A percentile compares a stretch with the other conserved stretches of the same genome.
Conservation (phyloP, 1,284 basidiomycete genomes). For the Ceraceosorus guamensis region DNA sequence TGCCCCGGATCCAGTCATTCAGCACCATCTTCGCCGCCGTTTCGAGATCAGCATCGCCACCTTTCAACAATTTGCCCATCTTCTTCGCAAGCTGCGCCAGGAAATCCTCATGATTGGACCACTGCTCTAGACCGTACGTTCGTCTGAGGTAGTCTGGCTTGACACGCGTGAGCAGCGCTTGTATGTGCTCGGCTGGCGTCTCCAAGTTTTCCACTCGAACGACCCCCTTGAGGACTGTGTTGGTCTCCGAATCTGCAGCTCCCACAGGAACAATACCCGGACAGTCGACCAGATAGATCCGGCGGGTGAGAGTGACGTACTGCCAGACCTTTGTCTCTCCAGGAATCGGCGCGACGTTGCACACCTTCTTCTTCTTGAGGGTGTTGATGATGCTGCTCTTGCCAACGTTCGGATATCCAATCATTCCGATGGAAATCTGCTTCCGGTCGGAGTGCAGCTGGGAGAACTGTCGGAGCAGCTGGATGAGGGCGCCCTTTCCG, state of each 20-base stretch:
- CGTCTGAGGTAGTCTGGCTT: constrained; percentile 85
- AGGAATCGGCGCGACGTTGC: constrained; percentile 90
- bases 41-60: constrained; percentile 88
- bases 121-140: constrained; percentile 63
- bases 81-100: constrained; percentile 78
- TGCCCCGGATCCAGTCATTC: constrained; percentile 95
- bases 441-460: constrained; percentile 97
- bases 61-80: constrained; percentile 84
- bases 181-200: constrained; percentile 88
- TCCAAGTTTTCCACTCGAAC: constrained; percentile 92
- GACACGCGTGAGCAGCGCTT: constrained; percentile 76
- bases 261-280: constrained; percentile 95
- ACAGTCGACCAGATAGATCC: constrained; percentile 98
- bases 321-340: constrained; percentile 99
- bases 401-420: constrained; percentile 97
- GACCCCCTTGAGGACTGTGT: constrained; percentile 92
- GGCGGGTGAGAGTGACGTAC: constrained; percentile 90
- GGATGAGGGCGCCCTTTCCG: constrained; percentile 94
- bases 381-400: constrained; percentile 98
- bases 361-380: constrained; percentile 95
- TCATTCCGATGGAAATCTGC: constrained; percentile 95
- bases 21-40: constrained; percentile 89
- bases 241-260: constrained; percentile 78
- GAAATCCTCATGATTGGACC: constrained; percentile 63
- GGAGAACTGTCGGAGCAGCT: constrained; percentile 91